These are phyloP conservation scores for Medicago arabica DNA, from an alignment of 306 rosid species.

Conservation along the genomic window DNA sequence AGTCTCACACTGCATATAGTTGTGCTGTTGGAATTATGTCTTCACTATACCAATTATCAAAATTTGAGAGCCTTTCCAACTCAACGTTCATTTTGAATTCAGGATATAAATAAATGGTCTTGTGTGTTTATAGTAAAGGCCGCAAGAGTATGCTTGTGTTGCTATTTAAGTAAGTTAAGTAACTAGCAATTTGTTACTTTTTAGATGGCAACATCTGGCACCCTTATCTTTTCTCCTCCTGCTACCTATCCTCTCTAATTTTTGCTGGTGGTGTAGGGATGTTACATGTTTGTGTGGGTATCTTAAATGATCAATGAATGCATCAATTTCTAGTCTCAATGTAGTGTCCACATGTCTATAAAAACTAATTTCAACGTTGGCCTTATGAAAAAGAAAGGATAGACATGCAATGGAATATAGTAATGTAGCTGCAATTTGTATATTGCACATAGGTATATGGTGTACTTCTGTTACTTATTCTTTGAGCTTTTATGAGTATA, in stretches of 20 bases:
- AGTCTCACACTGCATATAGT: conserved; percentile 27
- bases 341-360: conserved; percentile 13
- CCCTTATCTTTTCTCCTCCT: neutral
- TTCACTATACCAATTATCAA: conserved; percentile 8
- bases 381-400: conserved; percentile 23
- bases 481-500: conserved; percentile 26
- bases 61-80: conserved; percentile 24
- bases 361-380: neutral
- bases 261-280: conserved; percentile 9
- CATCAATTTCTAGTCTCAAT: conserved; percentile 33
- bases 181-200: conserved; percentile 30
- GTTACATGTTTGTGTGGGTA: neutral
- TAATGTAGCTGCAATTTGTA: conserved; percentile 26
- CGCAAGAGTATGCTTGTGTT: neutral
- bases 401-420: conserved; percentile 20
- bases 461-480: conserved; percentile 38
- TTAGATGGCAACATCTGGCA: neutral
- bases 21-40: conserved; percentile 30
- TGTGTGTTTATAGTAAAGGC: conserved; percentile 12
- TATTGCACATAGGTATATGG: conserved; percentile 4
- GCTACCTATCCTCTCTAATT: neutral
- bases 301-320: conserved; percentile 27
- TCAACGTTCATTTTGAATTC: conserved; percentile 20
- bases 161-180: conserved; percentile 23
- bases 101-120: conserved; percentile 6